Conservation (phyloP, 1,284 basidiomycete species). For the Athelia sp. region DNA sequence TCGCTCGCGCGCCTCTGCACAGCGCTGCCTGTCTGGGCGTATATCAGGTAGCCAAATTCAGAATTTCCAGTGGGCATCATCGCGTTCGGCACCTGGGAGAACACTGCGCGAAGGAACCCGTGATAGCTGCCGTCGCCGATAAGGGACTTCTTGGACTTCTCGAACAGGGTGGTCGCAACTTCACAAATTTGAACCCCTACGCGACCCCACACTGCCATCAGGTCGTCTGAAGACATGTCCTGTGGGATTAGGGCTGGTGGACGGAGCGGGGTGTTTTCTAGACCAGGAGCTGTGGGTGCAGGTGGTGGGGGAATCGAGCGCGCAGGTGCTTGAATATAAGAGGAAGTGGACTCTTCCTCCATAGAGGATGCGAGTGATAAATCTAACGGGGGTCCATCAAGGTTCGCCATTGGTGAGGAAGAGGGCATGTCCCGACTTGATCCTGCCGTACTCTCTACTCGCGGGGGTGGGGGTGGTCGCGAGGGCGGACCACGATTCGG, state of each 20-base stretch:
- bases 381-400: conserved; percentile 32
- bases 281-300: too few species aligned
- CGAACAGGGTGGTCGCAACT: conserved; percentile 60
- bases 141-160: conserved; percentile 69
- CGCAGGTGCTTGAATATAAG: conserved; percentile 15
- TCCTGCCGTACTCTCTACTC: conserved; percentile 12
- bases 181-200: conserved; percentile 75
- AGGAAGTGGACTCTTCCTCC: conserved; percentile 43
- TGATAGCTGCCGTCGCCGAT: conserved; percentile 81
- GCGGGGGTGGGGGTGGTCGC: conserved; percentile 26
- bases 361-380: conserved; percentile 25
- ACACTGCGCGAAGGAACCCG: conserved; percentile 69
- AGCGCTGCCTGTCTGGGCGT: conserved; percentile 60
- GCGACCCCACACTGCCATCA: conserved; percentile 65
- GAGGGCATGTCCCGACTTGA: conserved; percentile 22
- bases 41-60: conserved; percentile 68
- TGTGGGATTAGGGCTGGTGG: conserved; percentile 3
- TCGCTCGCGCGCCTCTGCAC: conserved; percentile 75
- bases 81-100: conserved; percentile 57
- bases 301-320: conserved; percentile 10
- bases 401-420: conserved; percentile 29
- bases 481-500: conserved; percentile 27
- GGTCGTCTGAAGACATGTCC: conserved; percentile 50
- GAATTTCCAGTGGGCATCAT: conserved; percentile 27
- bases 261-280: conserved; percentile 16